These are phyloP conservation scores for Adansonia grandidieri DNA, from an alignment of 441 rosid genomes.

Conservation along the genomic window DNA sequence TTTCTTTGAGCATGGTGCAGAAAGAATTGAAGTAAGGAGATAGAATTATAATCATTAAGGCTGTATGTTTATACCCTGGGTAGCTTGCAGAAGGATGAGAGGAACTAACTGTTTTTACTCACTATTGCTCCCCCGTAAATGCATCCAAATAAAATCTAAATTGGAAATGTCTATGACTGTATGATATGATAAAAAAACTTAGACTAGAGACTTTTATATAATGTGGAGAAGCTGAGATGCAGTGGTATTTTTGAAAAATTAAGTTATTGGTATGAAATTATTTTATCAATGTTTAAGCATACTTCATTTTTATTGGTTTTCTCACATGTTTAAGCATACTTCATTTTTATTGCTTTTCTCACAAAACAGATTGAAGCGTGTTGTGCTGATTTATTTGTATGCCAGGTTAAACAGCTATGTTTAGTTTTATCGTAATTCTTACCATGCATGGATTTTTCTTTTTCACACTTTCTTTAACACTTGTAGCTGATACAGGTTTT, in stretches of 20 bases:
- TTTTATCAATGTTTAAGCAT: not conserved
- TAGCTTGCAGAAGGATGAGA: not conserved
- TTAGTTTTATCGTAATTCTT: slow-evolving; percentile 10
- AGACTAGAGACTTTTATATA: not conserved
- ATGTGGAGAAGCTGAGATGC: not conserved
- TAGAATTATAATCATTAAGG: not conserved
- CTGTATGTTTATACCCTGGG: not conserved
- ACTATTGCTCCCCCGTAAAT: not conserved
- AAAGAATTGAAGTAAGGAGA: not conserved
- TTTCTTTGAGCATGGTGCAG: no score
- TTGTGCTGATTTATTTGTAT: slow-evolving; percentile 13
- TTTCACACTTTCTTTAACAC: slow-evolving; percentile 17
- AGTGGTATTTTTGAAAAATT: not conserved
- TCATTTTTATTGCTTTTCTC: not conserved
- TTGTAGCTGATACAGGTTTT: slow-evolving; percentile 40
- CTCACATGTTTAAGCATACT: not conserved
- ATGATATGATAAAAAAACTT: not conserved
- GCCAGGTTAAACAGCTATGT: not conserved
- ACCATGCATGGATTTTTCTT: not conserved
- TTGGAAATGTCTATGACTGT: not conserved
- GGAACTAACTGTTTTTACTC: not conserved
- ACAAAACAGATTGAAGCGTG: not conserved
- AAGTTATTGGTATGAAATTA: not conserved
- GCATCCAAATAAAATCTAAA: not conserved
- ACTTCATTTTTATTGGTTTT: not conserved